phyloP scores from a whole-genome alignment of 768 basidiomycete genomes.

The Tremella mesenterica region DNA sequence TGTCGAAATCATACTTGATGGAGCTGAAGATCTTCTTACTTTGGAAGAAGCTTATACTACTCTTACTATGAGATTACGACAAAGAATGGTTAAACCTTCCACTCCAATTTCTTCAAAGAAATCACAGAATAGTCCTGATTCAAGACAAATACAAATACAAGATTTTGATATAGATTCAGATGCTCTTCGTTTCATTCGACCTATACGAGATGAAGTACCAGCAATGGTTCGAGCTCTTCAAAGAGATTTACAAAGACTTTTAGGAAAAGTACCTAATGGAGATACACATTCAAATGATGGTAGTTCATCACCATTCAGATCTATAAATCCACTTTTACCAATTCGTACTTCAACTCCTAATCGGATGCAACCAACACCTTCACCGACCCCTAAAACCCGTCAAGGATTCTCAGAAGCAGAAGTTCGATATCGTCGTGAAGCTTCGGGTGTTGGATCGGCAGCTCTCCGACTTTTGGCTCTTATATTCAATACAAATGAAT shows the following conservation, averaged over 20 bases:
- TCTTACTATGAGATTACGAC: slow-evolving; percentile 23
- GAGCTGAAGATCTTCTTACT: slow-evolving; percentile 38
- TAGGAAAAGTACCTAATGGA: slow-evolving; percentile 24
- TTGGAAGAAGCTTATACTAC: slow-evolving; percentile 42
- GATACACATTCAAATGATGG: slow-evolving; percentile 9
- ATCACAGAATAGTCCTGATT: not conserved
- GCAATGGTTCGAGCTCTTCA: slow-evolving; percentile 35
- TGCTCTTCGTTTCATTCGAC: slow-evolving; percentile 16
- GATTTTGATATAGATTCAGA: not conserved
- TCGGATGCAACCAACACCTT: slow-evolving; percentile 13
- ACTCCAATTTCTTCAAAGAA: slow-evolving; percentile 1
- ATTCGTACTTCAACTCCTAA: slow-evolving; percentile 14
- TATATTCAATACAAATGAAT: slow-evolving; percentile 17
- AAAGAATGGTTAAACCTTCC: slow-evolving; percentile 3
- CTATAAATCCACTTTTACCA: slow-evolving; percentile 19
- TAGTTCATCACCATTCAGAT: slow-evolving; percentile 14
- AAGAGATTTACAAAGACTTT: slow-evolving; percentile 31
- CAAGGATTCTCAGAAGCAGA: slow-evolving; percentile 41
- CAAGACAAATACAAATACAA: not conserved
- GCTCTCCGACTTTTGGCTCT: slow-evolving; percentile 33
- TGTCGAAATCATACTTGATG: slow-evolving; percentile 37
- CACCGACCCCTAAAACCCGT: slow-evolving; percentile 9
- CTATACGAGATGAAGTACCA: slow-evolving; percentile 29
- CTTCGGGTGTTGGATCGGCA: slow-evolving; percentile 35
- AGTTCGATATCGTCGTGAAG: slow-evolving; percentile 39